Evolutionary conservation across 2,329 filamentous ascomycete species (phyloP), one percentile per base, ranked within the genome.

Genomic region (Paraconiothyrium brasiliense): DNA sequence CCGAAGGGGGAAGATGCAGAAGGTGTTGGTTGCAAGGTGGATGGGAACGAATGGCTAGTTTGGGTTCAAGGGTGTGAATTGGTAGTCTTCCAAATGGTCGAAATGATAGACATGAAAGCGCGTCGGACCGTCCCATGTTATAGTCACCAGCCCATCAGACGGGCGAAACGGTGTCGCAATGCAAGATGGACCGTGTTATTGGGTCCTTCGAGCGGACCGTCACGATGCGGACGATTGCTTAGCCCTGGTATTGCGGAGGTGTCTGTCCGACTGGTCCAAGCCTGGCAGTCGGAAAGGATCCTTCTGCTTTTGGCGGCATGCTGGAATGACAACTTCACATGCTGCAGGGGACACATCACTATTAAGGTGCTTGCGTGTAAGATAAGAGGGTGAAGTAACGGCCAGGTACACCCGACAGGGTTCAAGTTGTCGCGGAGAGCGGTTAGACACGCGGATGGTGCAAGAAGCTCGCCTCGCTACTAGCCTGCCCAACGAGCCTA

Each of bases 281-380:
- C 58, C 57, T 60, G 59, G 54, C 41, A 54, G 54, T 32, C 58
- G 62, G 67, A 61, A 65, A 59, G 63, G 64, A 60, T 27, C 30
- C 48, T 57, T 47, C 66, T 62, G 32, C 37, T 59, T 67, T 60
- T 54, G 63, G 64, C 61, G 64, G 65, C 52, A 32, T 70, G 64
- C 30, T 59, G 60, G 65, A 61, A 64, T 67, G 61, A 43, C 64
- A 70, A 65, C 61, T 43, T 48, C 57, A 58, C 41, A 58, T 43
- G 50, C 58, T 67, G 64, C 66, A 73, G 65, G 69, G 67, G 63
- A 52, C 14, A 41, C 49, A 62, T 43, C 48, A 69, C 66, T 69
- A 30, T 4, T 30, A 75, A 66, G 66, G 71, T 60, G 71, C 58
- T 74, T 74, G 69, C 58, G 71, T 63, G 64, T 66, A 67, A 62